Evolutionary conservation across 1,284 basidiomycete genomes (phyloP).

Genomic region (Quambalaria eucalypti): DNA sequence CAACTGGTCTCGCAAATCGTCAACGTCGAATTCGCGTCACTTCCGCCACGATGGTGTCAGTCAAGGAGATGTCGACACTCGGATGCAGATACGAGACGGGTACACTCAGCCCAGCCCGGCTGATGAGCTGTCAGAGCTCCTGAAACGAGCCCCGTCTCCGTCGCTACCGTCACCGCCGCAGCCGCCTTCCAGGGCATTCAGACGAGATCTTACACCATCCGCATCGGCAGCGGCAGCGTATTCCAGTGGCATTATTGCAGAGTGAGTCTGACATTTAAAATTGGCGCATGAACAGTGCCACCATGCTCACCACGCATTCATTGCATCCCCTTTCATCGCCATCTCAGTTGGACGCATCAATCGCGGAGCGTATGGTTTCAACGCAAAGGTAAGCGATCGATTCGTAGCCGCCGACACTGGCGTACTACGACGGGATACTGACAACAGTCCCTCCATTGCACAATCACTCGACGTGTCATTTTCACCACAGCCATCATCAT

Average conservation of each 20-base stretch:
- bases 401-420: no score
- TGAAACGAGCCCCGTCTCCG: not conserved
- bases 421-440: no score
- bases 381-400: not conserved
- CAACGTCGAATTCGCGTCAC: no score
- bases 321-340: not conserved
- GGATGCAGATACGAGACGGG: not conserved
- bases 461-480: not conserved
- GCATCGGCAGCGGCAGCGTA: not conserved
- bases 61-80: no score
- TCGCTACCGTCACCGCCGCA: not conserved
- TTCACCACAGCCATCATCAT: constrained; percentile 32
- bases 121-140: not conserved
- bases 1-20: no score
- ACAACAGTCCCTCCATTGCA: not conserved
- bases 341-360: not conserved
- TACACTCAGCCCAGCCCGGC: not conserved
- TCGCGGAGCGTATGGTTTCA: not conserved
- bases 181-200: no score
- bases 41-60: no score
- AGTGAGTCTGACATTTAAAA: not conserved
- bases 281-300: no score
- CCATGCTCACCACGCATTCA: not conserved
- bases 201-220: no score
- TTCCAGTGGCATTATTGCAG: constrained; percentile 1